These are phyloP conservation scores for Phytophthora pistaciae DNA, from an alignment of 352 stramenopile genomes.

Conservation along the genomic window DNA sequence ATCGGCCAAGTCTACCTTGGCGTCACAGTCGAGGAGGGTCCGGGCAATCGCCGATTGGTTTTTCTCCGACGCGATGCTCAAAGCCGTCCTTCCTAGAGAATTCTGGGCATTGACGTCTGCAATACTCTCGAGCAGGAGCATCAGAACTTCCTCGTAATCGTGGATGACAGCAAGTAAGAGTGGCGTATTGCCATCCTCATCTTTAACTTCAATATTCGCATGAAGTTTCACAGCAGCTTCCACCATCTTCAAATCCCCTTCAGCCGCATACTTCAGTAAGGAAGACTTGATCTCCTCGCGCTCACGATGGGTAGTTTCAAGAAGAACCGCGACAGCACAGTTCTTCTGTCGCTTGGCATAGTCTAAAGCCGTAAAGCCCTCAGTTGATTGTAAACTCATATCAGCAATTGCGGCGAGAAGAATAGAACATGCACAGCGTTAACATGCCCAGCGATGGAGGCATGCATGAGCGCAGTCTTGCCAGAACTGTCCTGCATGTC, in stretches of 20 bases:
- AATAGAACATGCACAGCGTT: neutral
- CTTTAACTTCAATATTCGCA: neutral
- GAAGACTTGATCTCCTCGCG: slow-evolving; percentile 3
- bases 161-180: neutral
- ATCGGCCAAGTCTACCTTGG: neutral
- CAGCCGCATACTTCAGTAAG: neutral
- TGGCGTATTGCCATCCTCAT: neutral
- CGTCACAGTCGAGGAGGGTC: neutral
- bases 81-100: neutral
- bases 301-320: neutral
- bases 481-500: neutral
- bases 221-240: neutral
- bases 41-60: neutral
- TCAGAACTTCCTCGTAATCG: neutral
- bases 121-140: slow-evolving; percentile 1
- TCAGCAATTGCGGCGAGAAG: neutral
- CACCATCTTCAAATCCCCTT: neutral
- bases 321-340: neutral
- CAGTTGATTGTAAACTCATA: neutral
- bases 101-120: slow-evolving; percentile 3
- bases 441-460: neutral
- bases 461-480: neutral
- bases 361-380: neutral
- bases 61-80: slow-evolving; percentile 1
- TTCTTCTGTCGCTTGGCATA: neutral